A percentile compares a stretch with the other conserved stretches of the same genome.
phyloP scores from a whole-genome alignment of 108 stramenopile genomes.

The Halocafeteria seosinensis region DNA sequence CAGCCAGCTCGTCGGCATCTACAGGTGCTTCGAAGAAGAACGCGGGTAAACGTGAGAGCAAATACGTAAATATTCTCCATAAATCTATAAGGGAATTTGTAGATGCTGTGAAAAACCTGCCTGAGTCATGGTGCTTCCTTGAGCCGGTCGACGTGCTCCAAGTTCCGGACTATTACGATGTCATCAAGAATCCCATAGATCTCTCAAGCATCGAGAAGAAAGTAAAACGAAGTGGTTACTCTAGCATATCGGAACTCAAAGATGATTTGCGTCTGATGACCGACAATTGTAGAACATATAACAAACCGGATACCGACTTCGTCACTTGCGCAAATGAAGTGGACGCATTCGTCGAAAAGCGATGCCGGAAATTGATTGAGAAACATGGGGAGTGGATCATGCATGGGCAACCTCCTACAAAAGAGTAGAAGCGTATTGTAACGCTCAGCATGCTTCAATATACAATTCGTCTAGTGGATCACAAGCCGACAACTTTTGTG shows the following conservation, averaged over 20 bases:
- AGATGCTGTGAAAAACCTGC: slow-evolving; percentile 8
- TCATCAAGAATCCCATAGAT: slow-evolving; percentile 45
- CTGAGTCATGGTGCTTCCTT: slow-evolving; percentile 16
- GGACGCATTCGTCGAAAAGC: not conserved
- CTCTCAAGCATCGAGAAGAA: slow-evolving; percentile 30
- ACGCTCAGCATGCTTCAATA: no score
- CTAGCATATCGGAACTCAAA: slow-evolving; percentile 13
- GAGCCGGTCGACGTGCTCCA: slow-evolving; percentile 34
- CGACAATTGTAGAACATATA: slow-evolving; percentile 70
- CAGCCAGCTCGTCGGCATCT: not conserved
- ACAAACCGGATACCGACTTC: slow-evolving; percentile 9
- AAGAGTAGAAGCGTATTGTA: no score
- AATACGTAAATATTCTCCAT: not conserved
- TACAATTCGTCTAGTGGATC: no score
- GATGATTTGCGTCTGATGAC: slow-evolving; percentile 41
- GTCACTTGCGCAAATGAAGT: not conserved
- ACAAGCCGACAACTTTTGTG: no score
- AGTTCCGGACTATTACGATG: slow-evolving; percentile 37
- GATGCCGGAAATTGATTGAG: not conserved
- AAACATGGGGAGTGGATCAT: no score
- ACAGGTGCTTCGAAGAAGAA: not conserved
- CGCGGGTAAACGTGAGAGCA: not conserved
- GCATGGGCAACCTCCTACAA: no score
- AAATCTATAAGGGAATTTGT: not conserved
- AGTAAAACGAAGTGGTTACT: slow-evolving; percentile 20